Evolutionary conservation across 2,329 filamentous ascomycete species (phyloP).

Genomic region (Aspergillus bombycis): DNA sequence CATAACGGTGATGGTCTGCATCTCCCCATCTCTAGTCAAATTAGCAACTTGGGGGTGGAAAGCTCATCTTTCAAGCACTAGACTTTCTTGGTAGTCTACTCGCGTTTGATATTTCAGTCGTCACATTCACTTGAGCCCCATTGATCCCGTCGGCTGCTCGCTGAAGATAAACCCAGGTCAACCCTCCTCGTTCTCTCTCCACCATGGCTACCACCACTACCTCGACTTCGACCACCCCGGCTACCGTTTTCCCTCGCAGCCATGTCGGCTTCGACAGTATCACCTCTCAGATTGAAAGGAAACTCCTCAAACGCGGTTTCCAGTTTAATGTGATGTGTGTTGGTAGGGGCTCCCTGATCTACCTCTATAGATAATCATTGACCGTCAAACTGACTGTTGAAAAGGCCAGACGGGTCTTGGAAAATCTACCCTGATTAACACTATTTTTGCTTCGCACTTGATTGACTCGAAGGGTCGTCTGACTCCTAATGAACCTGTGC

Average conservation of each 20-base stretch:
- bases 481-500: constrained; percentile 87
- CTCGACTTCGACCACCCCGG: constrained; percentile 46
- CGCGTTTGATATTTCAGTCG: constrained; percentile 19
- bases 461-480: constrained; percentile 98
- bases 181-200: constrained; percentile 37
- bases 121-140: constrained; percentile 26
- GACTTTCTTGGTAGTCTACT: constrained; percentile 11
- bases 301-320: constrained; percentile 98
- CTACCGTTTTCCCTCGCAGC: constrained; percentile 80
- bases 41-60: constrained; percentile 18
- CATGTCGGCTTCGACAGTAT: constrained; percentile 99
- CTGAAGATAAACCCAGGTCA: constrained; percentile 8
- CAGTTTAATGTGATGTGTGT: constrained; percentile 99
- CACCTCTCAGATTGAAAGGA: constrained; percentile 98
- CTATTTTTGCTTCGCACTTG: constrained; percentile 98
- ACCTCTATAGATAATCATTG: neutral
- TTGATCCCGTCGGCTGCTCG: constrained; percentile 2
- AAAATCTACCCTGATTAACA: constrained; percentile 99
- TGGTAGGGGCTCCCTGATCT: constrained; percentile 65
- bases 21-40: constrained; percentile 20
- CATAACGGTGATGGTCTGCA: constrained; percentile 17
- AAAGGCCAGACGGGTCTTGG: constrained; percentile 96
- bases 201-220: constrained; percentile 71
- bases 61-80: constrained; percentile 16
- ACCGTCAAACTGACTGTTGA: constrained; percentile 11